Evolutionary conservation across 2,329 filamentous ascomycete genomes (phyloP).

Genomic region (Clarireedia sp.): DNA sequence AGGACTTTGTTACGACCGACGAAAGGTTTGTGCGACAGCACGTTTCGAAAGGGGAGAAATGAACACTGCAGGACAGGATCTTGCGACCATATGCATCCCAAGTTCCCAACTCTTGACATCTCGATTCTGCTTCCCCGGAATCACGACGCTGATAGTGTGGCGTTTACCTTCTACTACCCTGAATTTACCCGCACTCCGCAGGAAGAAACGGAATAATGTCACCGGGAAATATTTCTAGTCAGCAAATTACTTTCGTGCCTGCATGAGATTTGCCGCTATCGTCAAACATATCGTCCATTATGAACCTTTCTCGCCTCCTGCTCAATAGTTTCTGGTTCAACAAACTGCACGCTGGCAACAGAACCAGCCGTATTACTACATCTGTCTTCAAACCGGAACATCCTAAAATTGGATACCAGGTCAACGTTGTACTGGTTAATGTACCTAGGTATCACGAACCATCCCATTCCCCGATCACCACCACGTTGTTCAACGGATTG

Average conservation of each 20-base stretch:
- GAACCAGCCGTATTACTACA: neutral
- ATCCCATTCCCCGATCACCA: neutral
- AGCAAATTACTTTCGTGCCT: neutral
- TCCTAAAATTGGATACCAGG: neutral
- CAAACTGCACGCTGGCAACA: neutral
- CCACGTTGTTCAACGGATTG: neutral
- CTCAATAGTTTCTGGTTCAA: neutral
- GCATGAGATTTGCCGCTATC: neutral
- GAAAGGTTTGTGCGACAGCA: neutral
- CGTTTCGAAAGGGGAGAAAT: neutral
- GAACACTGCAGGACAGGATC: neutral
- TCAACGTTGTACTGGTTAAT: neutral
- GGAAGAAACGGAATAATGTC: neutral
- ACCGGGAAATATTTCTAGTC: neutral
- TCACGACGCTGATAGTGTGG: neutral
- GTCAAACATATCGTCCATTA: too few relatives aligned
- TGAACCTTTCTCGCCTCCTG: too few relatives aligned
- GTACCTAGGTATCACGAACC: neutral
- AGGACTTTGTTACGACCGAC: neutral
- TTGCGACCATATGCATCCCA: too few relatives aligned
- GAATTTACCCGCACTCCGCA: neutral
- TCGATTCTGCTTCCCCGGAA: neutral
- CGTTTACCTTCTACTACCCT: neutral
- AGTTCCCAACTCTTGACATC: neutral
- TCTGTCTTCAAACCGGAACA: neutral